Evolutionary conservation across 306 rosid genomes (phyloP).

Genomic region (Cotoneaster glaucophyllus): DNA sequence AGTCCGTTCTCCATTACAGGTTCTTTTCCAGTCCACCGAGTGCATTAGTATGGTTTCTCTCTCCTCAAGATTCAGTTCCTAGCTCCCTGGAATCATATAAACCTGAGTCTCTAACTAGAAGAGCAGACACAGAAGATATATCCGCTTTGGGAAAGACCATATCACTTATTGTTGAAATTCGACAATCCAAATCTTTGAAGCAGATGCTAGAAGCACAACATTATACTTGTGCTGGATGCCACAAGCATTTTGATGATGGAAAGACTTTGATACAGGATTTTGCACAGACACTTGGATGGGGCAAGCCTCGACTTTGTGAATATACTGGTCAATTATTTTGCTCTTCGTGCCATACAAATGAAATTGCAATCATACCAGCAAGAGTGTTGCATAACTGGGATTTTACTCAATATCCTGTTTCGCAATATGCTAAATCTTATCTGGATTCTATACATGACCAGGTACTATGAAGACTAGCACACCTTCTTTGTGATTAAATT

Average conservation of each 20-base stretch:
- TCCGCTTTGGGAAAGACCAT: conserved; percentile 77
- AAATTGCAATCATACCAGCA: conserved; percentile 89
- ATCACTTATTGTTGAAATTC: conserved; percentile 86
- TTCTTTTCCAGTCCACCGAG: conserved; percentile 57
- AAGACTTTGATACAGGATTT: conserved; percentile 66
- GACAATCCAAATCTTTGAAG: conserved; percentile 60
- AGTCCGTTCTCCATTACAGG: conserved; percentile 54
- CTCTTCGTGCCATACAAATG: conserved; percentile 89
- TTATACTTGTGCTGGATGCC: conserved; percentile 90
- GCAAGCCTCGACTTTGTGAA: conserved; percentile 91
- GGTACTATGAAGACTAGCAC: conserved; percentile 38
- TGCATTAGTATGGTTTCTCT: conserved; percentile 73
- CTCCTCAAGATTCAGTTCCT: conserved; percentile 65
- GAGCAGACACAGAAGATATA: conserved; percentile 25
- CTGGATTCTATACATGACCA: conserved; percentile 94
- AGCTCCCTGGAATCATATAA: conserved; percentile 33
- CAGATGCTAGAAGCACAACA: conserved; percentile 89
- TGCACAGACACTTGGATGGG: conserved; percentile 93
- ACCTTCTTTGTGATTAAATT: conserved; percentile 1
- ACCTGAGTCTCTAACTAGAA: conserved; percentile 28
- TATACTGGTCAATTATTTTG: conserved; percentile 88
- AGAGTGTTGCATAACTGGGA: conserved; percentile 95
- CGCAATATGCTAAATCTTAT: conserved; percentile 88
- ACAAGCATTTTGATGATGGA: conserved; percentile 77
- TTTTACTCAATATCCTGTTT: conserved; percentile 66